phyloP scores from a whole-genome alignment of 805 yeast species.

The Candida ficus region DNA sequence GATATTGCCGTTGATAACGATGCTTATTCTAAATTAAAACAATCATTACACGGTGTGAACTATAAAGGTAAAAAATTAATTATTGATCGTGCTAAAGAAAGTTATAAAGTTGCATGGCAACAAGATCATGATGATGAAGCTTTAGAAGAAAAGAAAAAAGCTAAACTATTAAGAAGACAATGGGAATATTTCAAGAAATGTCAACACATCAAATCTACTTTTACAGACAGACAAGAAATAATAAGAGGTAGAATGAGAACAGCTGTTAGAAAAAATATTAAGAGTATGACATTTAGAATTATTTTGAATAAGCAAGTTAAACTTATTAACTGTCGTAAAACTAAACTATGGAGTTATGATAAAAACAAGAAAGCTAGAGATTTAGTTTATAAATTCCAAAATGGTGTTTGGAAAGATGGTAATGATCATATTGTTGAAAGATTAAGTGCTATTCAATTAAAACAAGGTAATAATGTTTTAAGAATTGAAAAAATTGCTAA shows the following conservation, averaged over 20 bases:
- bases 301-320: slow-evolving; percentile 52
- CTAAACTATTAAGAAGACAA: slow-evolving; percentile 33
- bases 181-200: slow-evolving; percentile 34
- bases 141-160: slow-evolving; percentile 24
- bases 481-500: slow-evolving; percentile 12
- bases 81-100: slow-evolving; percentile 58
- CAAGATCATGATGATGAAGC: slow-evolving; percentile 42
- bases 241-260: slow-evolving; percentile 60
- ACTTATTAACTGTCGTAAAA: slow-evolving; percentile 56
- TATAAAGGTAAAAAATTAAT: slow-evolving; percentile 69
- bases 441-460: slow-evolving; percentile 19
- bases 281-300: slow-evolving; percentile 59
- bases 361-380: slow-evolving; percentile 58
- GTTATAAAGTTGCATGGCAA: slow-evolving; percentile 42
- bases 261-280: slow-evolving; percentile 46
- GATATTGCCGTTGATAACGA: slow-evolving; percentile 48
- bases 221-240: slow-evolving; percentile 39
- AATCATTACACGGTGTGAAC: slow-evolving; percentile 61
- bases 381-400: slow-evolving; percentile 54
- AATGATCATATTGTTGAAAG: slow-evolving; percentile 75
- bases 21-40: slow-evolving; percentile 44
- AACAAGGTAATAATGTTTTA: slow-evolving; percentile 15
- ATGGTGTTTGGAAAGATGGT: slow-evolving; percentile 77
- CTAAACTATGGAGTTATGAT: slow-evolving; percentile 88
- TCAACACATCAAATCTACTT: slow-evolving; percentile 30